These are phyloP conservation scores for Jasminum sambac DNA, from an alignment of 257 asterid genomes.

Conservation along the genomic window DNA sequence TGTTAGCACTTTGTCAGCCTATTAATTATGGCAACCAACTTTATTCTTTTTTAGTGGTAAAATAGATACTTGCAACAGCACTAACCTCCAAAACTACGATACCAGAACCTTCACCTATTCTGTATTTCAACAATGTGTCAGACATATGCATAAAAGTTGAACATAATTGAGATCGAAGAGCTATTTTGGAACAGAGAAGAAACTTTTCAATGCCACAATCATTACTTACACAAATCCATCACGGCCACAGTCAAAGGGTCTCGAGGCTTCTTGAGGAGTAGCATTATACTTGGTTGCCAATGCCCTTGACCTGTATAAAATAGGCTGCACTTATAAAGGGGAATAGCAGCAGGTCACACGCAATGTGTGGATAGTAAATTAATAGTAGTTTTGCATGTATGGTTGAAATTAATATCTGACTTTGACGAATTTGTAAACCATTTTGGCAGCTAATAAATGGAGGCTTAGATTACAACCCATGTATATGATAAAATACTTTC, in stretches of 20 bases:
- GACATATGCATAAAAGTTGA: conserved; percentile 15
- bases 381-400: too few relatives aligned
- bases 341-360: too few relatives aligned
- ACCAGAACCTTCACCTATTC: conserved; percentile 97
- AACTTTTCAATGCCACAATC: not conserved
- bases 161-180: conserved; percentile 18
- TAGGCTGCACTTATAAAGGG: conserved; percentile 9
- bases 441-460: too few relatives aligned
- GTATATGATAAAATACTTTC: not conserved
- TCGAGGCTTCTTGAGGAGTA: conserved; percentile 76
- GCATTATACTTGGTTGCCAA: conserved; percentile 78
- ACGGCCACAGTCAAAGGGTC: conserved; percentile 91
- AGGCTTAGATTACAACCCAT: not conserved
- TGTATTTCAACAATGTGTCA: conserved; percentile 43
- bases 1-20: not conserved
- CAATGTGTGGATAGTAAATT: too few relatives aligned
- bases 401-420: too few relatives aligned
- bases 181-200: not conserved
- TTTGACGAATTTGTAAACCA: too few relatives aligned
- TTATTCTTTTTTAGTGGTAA: not conserved
- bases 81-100: conserved; percentile 90
- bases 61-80: conserved; percentile 13
- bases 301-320: conserved; percentile 75
- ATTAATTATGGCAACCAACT: not conserved
- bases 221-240: conserved; percentile 95